Base-by-base conservation (phyloP, 2,329 filamentous ascomycete species). In the Basipetospora chlamydospora region DNA sequence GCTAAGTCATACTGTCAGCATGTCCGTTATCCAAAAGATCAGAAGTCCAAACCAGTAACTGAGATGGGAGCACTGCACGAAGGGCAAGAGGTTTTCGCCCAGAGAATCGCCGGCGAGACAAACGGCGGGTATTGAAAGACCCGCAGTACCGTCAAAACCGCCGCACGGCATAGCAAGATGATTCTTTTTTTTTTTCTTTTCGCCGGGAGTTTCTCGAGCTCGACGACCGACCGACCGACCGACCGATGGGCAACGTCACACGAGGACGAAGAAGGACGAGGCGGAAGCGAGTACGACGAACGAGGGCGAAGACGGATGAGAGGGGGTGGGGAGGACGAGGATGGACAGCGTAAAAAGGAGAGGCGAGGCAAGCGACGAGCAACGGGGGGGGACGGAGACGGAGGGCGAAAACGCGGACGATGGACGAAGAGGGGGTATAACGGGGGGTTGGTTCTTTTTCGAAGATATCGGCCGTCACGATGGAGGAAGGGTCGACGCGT, bases 401-500 rank as follows among this genome's bases (percentile, higher is more conserved):
- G 17, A 32, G 33, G 20, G 25, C 28, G 38, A 32, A 25, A 35
- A 41, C 26, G 31, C 13, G 32, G 45, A 45, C 45, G 48, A 45
- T 45, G 44, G 49, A 38, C 41, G 50, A 39, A 40, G 39, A 44
- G 46, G 53, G 46, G 49, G 46, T 40, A 41, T 48, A 49, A 48
- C 49, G 49, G 47, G 51, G 49, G 45, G n/a, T n/a, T n/a, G n/a
- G n/a, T n/a, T n/a, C n/a, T n/a, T 48, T 50, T 50, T 50, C 44
- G 29, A 28, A 9, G 18, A 32, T 26, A 12, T 26, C 26, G 15
- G 56, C 55, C 57, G 58, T 56, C 57, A 53, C 55, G 59, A 61
- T 58, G 58, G 49, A 60, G 54, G 49, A 60, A 54, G 58, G 55
- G 62, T 63, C 61, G 64, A 60, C 55, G 58, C 58, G 58, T 60